Evolutionary conservation across 768 basidiomycete genomes (phyloP).

Genomic region (Sarcodon aspratus): DNA sequence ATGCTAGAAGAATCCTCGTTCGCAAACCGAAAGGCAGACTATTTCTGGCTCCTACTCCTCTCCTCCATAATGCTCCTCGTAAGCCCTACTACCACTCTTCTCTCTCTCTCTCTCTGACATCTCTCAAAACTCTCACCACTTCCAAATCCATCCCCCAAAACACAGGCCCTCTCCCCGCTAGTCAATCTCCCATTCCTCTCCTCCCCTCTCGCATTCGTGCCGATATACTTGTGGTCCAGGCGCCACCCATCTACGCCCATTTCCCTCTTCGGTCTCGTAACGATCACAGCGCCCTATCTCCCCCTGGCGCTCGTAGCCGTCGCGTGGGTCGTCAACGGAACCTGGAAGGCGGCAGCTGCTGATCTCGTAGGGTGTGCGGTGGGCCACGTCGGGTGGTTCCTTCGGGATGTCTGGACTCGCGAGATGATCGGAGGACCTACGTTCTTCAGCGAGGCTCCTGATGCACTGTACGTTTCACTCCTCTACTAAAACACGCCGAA

Average conservation of each 20-base stretch:
- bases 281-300: constrained; percentile 91
- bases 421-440: constrained; percentile 75
- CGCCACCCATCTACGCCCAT: constrained; percentile 93
- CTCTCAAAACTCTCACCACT: neutral
- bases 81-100: constrained; percentile 16
- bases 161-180: constrained; percentile 69
- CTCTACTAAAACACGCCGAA: neutral
- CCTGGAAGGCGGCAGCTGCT: constrained; percentile 74
- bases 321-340: constrained; percentile 73
- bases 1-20: constrained; percentile 97
- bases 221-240: constrained; percentile 95
- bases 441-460: constrained; percentile 63
- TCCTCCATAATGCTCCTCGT: constrained; percentile 84
- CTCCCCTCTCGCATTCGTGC: constrained; percentile 85
- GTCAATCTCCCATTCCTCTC: constrained; percentile 92
- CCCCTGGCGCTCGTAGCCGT: constrained; percentile 86
- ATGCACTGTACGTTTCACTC: constrained; percentile 43
- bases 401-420: constrained; percentile 79
- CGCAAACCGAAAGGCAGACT: constrained; percentile 83
- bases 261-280: constrained; percentile 89
- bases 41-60: constrained; percentile 86
- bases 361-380: constrained; percentile 81
- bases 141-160: neutral
- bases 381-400: constrained; percentile 78
- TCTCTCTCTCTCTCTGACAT: constrained; percentile 1